Percentiles rank a stretch among this genome's conserved stretches.
These are phyloP conservation scores for Durusdinium trenchii DNA, from an alignment of 73 alveolate species.

Conservation along the genomic window DNA sequence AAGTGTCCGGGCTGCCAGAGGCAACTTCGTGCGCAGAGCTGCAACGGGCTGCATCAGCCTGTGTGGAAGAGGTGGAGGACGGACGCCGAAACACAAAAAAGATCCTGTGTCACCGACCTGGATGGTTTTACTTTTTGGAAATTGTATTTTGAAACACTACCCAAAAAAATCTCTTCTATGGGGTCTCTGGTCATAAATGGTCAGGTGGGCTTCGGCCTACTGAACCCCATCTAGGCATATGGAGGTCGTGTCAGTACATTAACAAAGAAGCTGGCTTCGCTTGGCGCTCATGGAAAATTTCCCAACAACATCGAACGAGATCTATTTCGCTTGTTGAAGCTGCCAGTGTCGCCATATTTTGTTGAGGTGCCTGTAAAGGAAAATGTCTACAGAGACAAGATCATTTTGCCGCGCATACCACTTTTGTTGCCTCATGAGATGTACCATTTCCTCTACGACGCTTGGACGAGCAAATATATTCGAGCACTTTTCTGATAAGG, in stretches of 20 bases:
- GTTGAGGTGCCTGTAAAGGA: neutral
- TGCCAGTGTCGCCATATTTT: neutral
- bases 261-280: neutral
- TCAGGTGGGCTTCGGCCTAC: too few relatives aligned
- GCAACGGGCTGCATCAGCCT: neutral
- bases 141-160: too few relatives aligned
- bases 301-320: constrained; percentile 3
- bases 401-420: neutral
- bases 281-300: neutral
- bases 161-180: too few relatives aligned
- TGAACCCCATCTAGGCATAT: neutral
- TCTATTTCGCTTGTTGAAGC: neutral
- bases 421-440: neutral
- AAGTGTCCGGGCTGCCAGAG: neutral
- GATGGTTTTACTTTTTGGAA: too few relatives aligned
- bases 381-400: neutral
- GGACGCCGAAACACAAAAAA: too few relatives aligned
- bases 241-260: neutral
- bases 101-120: too few relatives aligned
- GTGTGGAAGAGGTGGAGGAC: neutral
- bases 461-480: neutral
- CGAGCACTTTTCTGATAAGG: neutral
- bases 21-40: neutral
- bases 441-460: neutral
- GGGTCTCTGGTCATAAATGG: too few relatives aligned